These are phyloP conservation scores for Fusarium pseudoanthophilum DNA, from an alignment of 2,329 filamentous ascomycete genomes.

Conservation along the genomic window DNA sequence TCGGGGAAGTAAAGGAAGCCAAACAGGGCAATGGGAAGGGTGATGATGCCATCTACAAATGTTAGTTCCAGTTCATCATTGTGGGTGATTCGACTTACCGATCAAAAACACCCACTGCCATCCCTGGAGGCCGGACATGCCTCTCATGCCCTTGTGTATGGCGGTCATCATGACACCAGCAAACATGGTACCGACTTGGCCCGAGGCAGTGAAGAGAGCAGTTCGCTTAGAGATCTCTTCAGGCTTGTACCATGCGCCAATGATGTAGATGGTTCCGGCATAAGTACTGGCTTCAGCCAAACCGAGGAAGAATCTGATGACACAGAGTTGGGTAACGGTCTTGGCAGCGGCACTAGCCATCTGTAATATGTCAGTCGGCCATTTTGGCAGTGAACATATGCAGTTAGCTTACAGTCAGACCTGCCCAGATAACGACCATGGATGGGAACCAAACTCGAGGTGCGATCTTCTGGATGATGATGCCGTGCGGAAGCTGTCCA, in stretches of 20 bases:
- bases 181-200: slow-evolving; percentile 68
- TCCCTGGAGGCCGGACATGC: slow-evolving; percentile 52
- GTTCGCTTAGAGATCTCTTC: slow-evolving; percentile 68
- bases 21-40: slow-evolving; percentile 36
- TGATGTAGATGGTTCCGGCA: slow-evolving; percentile 49
- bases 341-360: slow-evolving; percentile 48
- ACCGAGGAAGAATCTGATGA: slow-evolving; percentile 45
- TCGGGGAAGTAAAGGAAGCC: slow-evolving; percentile 40
- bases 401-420: slow-evolving; percentile 59
- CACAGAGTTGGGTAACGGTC: slow-evolving; percentile 45
- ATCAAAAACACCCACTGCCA: slow-evolving; percentile 60
- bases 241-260: slow-evolving; percentile 64
- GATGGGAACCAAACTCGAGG: slow-evolving; percentile 68
- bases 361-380: neutral
- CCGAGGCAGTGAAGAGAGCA: slow-evolving; percentile 68
- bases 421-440: slow-evolving; percentile 70
- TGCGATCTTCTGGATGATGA: slow-evolving; percentile 68
- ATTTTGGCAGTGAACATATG: fast-evolving
- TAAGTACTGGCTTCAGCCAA: slow-evolving; percentile 46
- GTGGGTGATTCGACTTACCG: neutral
- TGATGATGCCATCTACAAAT: slow-evolving; percentile 35
- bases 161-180: slow-evolving; percentile 67
- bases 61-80: fast-evolving
- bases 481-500: slow-evolving; percentile 67
- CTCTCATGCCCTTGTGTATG: slow-evolving; percentile 47